A percentile compares a stretch with the other conserved stretches of the same genome.
phyloP scores from a whole-genome alignment of 176 grass and related monocot genomes.

The Secale cereale region DNA sequence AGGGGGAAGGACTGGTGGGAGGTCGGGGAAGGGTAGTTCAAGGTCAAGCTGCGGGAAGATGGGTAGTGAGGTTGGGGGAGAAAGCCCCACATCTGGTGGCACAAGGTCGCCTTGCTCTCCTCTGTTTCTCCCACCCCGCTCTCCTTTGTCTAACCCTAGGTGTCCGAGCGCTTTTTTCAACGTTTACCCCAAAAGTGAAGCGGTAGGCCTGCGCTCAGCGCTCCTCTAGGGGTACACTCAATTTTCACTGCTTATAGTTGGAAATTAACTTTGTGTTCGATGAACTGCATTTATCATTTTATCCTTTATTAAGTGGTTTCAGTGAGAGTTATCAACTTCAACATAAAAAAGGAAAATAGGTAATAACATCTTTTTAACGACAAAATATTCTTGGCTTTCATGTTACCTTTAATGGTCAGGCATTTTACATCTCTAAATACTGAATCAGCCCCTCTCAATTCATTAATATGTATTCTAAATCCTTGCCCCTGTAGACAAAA shows the following conservation, averaged over 20 bases:
- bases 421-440: not conserved
- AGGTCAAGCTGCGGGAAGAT: too few relatives aligned
- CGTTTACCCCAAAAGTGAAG: too few relatives aligned
- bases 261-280: not conserved
- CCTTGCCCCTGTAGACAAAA: not conserved
- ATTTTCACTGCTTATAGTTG: not conserved
- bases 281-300: not conserved
- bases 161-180: too few relatives aligned
- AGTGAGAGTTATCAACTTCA: not conserved
- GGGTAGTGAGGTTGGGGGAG: too few relatives aligned
- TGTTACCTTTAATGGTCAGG: not conserved
- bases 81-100: too few relatives aligned
- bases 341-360: not conserved
- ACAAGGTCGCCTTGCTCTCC: too few relatives aligned
- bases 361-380: not conserved
- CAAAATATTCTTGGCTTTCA: not conserved
- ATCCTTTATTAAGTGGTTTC: not conserved
- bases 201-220: too few relatives aligned
- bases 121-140: too few relatives aligned
- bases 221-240: too few relatives aligned
- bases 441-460: not conserved
- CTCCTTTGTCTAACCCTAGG: too few relatives aligned
- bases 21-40: too few relatives aligned
- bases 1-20: too few relatives aligned
- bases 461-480: not conserved